A percentile compares a stretch with the other conserved stretches of the same genome.
These are phyloP conservation scores for Agapanthus africanus DNA, from an alignment of 106 monocot genomes.

Conservation along the genomic window DNA sequence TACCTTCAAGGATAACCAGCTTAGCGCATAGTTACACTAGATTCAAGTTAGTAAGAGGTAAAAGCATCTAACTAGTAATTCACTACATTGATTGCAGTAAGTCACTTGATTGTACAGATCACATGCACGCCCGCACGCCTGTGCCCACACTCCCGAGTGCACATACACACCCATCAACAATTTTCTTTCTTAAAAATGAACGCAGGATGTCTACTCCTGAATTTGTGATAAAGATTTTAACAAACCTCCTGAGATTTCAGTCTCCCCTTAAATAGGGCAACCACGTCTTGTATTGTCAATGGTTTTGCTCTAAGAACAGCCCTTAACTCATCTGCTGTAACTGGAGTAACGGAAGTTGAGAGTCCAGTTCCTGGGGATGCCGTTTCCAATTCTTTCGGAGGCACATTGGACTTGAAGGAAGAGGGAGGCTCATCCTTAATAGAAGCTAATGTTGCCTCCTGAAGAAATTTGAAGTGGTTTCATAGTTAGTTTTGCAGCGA, in stretches of 20 bases:
- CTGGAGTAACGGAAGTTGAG: neutral
- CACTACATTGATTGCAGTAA: no score
- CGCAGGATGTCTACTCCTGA: neutral
- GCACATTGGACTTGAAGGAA: neutral
- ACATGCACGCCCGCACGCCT: no score
- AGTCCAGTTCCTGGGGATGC: neutral
- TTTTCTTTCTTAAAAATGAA: neutral
- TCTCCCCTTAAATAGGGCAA: neutral
- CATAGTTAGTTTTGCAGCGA: neutral
- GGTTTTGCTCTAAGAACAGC: neutral
- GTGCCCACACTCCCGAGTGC: no score
- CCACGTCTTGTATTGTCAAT: neutral
- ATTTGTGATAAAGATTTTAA: slow-evolving; percentile 5
- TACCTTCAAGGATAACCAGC: no score
- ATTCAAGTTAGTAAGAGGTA: no score
- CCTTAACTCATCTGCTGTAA: neutral
- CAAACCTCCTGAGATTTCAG: neutral
- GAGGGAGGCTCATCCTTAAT: neutral
- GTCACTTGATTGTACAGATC: no score
- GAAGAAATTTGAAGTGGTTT: neutral
- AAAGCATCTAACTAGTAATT: no score
- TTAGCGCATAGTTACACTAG: no score
- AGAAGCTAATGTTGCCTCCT: neutral
- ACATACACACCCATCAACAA: neutral
- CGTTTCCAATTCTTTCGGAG: neutral